A percentile compares a stretch with the other conserved stretches of the same genome.
Evolutionary conservation across 169 alveolate species (phyloP).

Genomic region (Cryptosporidium ubiquitum): DNA sequence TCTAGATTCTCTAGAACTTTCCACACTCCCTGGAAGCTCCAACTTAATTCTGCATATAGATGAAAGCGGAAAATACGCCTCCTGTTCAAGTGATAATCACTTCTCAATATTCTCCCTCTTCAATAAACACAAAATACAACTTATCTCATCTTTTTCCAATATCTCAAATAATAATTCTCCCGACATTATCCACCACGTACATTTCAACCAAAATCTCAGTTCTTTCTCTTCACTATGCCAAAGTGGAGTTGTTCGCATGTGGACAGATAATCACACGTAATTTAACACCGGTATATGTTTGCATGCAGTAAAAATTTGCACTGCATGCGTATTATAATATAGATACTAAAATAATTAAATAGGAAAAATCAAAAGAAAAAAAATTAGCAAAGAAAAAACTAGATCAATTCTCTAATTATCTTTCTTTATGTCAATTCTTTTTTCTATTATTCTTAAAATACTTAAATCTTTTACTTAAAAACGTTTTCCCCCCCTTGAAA

Average conservation of each 20-base stretch:
- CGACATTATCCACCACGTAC: background rate
- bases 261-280: conserved; percentile 28
- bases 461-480: background rate
- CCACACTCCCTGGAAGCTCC: background rate
- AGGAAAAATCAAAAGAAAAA: background rate
- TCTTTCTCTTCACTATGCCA: background rate
- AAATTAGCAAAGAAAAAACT: background rate
- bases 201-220: background rate
- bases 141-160: background rate
- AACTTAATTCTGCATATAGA: conserved; percentile 1
- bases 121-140: conserved; percentile 8
- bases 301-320: background rate
- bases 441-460: background rate
- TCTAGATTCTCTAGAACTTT: conserved; percentile 21
- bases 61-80: conserved; percentile 50
- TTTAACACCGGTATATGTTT: background rate
- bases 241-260: conserved; percentile 5
- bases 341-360: background rate
- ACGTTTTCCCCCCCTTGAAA: conserved; percentile 18
- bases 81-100: background rate
- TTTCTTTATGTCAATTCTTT: background rate
- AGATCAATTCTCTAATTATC: background rate
- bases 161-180: background rate
- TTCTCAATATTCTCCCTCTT: conserved; percentile 45
- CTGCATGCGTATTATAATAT: background rate